These are phyloP conservation scores for Teunomyces panamensis DNA, from an alignment of 805 yeast genomes.

Conservation along the genomic window DNA sequence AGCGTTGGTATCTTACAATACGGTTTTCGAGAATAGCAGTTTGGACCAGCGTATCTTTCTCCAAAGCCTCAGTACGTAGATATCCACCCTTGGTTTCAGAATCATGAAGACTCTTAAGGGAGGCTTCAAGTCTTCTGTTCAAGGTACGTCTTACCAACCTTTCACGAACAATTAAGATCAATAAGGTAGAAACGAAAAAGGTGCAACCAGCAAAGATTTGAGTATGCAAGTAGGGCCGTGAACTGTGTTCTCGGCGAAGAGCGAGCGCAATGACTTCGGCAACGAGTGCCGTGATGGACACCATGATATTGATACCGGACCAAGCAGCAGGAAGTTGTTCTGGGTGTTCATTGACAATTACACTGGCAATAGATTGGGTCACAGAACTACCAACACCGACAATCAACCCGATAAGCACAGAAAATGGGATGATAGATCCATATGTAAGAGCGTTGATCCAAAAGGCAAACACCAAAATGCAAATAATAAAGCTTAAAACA, in stretches of 20 bases:
- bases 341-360: constrained; percentile 7
- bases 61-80: background rate
- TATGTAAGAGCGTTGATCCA: constrained; percentile 38
- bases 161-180: constrained; percentile 50
- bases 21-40: background rate
- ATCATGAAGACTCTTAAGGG: background rate
- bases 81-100: background rate
- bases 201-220: constrained; percentile 59
- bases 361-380: constrained; percentile 13
- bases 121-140: constrained; percentile 1
- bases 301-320: constrained; percentile 37
- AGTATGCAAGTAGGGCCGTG: constrained; percentile 53
- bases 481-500: constrained; percentile 17
- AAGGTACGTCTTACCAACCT: constrained; percentile 40
- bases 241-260: constrained; percentile 14
- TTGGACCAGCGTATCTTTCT: background rate
- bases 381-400: constrained; percentile 29
- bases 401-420: constrained; percentile 26
- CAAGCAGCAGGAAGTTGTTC: constrained; percentile 37
- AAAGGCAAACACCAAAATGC: constrained; percentile 30
- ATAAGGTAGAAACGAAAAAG: constrained; percentile 40
- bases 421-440: constrained; percentile 28
- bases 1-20: constrained; percentile 3
- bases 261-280: constrained; percentile 58
- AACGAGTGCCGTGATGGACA: constrained; percentile 33